Percentiles rank a stretch among this genome's conserved stretches.
Conservation (phyloP, 2,329 filamentous ascomycete species). For the Botrytis sinoallii region DNA sequence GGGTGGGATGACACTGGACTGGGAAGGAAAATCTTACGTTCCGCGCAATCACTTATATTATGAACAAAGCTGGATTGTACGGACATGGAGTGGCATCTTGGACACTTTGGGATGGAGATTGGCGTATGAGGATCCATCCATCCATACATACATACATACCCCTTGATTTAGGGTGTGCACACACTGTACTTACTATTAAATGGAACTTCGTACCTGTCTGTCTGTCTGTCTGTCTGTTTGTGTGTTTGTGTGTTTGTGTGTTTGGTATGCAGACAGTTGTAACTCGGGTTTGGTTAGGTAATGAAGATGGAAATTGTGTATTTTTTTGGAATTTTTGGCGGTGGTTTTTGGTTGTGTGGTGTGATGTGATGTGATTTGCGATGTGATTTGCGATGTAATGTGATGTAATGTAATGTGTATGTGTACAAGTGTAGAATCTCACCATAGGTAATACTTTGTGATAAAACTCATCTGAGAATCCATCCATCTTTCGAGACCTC, state of each 20-base stretch:
- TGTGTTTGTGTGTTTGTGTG: neutral
- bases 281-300: neutral
- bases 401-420: neutral
- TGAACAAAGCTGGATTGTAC: neutral
- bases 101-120: neutral
- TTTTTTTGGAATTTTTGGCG: neutral
- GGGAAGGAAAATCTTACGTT: neutral
- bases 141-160: neutral
- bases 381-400: neutral
- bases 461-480: neutral
- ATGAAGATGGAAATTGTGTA: neutral
- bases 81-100: neutral
- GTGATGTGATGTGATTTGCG: neutral
- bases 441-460: neutral
- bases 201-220: neutral
- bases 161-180: neutral
- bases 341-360: neutral
- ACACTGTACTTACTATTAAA: neutral
- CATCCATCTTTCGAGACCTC: neutral
- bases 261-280: neutral
- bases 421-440: neutral
- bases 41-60: neutral
- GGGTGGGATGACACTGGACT: no score
- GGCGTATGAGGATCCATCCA: neutral
- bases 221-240: neutral